Conservation (phyloP, 352 stramenopile species). For the Globisporangium okanoganense region DNA sequence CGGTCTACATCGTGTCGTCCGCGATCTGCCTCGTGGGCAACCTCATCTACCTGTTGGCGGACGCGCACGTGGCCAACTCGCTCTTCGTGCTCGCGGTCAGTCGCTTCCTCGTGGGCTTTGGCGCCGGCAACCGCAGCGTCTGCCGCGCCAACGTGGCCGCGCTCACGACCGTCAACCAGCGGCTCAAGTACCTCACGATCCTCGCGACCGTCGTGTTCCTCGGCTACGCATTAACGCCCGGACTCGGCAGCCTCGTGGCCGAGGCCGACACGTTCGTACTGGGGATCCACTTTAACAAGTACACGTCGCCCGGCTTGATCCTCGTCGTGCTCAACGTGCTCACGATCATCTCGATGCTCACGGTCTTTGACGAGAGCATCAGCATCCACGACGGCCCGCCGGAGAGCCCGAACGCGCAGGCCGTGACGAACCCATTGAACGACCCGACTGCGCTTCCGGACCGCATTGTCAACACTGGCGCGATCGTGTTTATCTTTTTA, state of each 20-base stretch:
- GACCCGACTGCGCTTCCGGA: slow-evolving; percentile 53
- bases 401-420: slow-evolving; percentile 37
- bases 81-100: slow-evolving; percentile 46
- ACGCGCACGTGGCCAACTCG: slow-evolving; percentile 53
- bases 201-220: slow-evolving; percentile 73
- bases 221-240: slow-evolving; percentile 68
- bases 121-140: slow-evolving; percentile 73
- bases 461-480: slow-evolving; percentile 68
- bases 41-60: slow-evolving; percentile 70
- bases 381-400: slow-evolving; percentile 53
- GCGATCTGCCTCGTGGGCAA: slow-evolving; percentile 68
- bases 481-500: slow-evolving; percentile 74
- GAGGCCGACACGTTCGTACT: slow-evolving; percentile 52
- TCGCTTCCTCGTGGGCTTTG: slow-evolving; percentile 77
- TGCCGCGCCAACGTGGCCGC: slow-evolving; percentile 69
- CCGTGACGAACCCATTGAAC: slow-evolving; percentile 42
- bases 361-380: slow-evolving; percentile 48
- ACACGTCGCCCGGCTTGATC: slow-evolving; percentile 62
- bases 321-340: slow-evolving; percentile 56
- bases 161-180: slow-evolving; percentile 68
- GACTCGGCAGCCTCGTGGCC: slow-evolving; percentile 62
- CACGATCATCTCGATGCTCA: slow-evolving; percentile 66
- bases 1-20: slow-evolving; percentile 77
- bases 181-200: slow-evolving; percentile 71
- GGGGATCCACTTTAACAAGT: slow-evolving; percentile 74